Evolutionary conservation across 352 stramenopile genomes (phyloP).

Genomic region (Pythium apleroticum): DNA sequence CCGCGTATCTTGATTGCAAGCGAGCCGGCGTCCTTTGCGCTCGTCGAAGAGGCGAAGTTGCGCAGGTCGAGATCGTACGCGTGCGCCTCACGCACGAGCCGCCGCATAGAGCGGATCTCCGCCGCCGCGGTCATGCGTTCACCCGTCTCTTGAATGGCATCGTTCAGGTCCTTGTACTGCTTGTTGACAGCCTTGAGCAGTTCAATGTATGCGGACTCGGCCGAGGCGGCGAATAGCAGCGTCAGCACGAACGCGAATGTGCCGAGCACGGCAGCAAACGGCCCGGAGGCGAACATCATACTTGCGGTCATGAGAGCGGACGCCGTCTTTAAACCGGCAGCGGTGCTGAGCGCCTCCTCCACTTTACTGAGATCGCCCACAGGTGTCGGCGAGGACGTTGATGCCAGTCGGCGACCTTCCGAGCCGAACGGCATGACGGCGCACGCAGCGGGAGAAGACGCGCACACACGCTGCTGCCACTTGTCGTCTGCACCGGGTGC

Average conservation of each 20-base stretch:
- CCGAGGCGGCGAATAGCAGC: not conserved
- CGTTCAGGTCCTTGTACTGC: slow-evolving; percentile 7
- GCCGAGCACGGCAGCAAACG: not conserved
- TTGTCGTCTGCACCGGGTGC: not conserved
- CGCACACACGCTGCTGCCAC: slow-evolving; percentile 9
- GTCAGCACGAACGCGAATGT: not conserved
- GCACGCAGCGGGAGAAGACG: slow-evolving; percentile 1
- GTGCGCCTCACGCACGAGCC: not conserved
- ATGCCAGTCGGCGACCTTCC: no score
- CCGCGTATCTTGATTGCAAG: not conserved
- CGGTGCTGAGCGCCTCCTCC: not conserved
- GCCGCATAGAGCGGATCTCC: slow-evolving; percentile 1
- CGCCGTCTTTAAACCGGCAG: not conserved
- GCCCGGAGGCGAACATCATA: slow-evolving; percentile 1
- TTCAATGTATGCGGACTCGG: not conserved
- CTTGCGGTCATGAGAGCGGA: not conserved
- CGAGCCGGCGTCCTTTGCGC: not conserved
- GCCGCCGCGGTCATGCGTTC: not conserved
- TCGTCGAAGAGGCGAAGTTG: not conserved
- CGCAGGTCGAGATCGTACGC: not conserved
- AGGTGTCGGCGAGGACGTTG: no score
- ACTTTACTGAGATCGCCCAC: not conserved
- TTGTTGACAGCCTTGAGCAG: slow-evolving; percentile 10
- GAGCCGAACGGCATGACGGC: not conserved
- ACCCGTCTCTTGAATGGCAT: not conserved